Percentiles rank a stretch among this genome's conserved stretches.
Evolutionary conservation across 1,284 basidiomycete genomes (phyloP).

Genomic region (Rhodotorula glutinis): DNA sequence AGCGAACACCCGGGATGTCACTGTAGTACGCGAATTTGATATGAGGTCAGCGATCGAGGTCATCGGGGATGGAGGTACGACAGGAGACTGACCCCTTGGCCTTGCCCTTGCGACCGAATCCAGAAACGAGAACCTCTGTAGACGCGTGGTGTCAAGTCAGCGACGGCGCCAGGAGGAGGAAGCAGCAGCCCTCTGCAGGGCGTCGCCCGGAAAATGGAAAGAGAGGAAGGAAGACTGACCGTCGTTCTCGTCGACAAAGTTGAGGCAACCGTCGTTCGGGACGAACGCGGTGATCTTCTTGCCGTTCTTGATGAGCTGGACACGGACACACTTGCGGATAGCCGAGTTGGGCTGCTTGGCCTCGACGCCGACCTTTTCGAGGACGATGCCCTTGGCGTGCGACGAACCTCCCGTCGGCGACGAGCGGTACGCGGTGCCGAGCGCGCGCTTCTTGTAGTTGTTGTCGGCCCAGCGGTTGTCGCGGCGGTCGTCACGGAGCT

Average conservation of each 20-base stretch:
- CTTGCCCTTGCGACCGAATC: constrained; percentile 99
- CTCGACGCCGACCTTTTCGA: constrained; percentile 83
- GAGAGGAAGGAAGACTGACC: neutral
- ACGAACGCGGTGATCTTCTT: constrained; percentile 66
- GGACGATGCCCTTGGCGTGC: constrained; percentile 99
- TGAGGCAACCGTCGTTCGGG: constrained; percentile 93
- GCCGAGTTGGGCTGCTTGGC: constrained; percentile 99
- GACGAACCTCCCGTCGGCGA: constrained; percentile 99
- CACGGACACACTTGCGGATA: constrained; percentile 99
- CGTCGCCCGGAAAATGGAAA: neutral
- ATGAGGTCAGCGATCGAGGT: neutral
- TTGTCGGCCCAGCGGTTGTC: constrained; percentile 99
- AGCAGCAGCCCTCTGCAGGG: too few relatives aligned
- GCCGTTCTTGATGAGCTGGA: constrained; percentile 99
- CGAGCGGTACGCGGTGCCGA: constrained; percentile 99
- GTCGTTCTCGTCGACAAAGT: constrained; percentile 67
- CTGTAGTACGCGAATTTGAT: constrained; percentile 46
- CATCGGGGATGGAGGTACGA: neutral
- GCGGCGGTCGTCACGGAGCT: constrained; percentile 89
- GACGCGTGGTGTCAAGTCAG: too few relatives aligned
- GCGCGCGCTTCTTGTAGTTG: constrained; percentile 98
- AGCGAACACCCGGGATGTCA: constrained; percentile 88
- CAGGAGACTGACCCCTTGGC: constrained; percentile 63
- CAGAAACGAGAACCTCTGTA: constrained; percentile 73
- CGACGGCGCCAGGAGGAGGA: too few relatives aligned